Percentiles rank a stretch among this genome's conserved stretches.
These are phyloP conservation scores for Lentinula sp. DNA, from an alignment of 768 basidiomycete genomes.

Conservation along the genomic window DNA sequence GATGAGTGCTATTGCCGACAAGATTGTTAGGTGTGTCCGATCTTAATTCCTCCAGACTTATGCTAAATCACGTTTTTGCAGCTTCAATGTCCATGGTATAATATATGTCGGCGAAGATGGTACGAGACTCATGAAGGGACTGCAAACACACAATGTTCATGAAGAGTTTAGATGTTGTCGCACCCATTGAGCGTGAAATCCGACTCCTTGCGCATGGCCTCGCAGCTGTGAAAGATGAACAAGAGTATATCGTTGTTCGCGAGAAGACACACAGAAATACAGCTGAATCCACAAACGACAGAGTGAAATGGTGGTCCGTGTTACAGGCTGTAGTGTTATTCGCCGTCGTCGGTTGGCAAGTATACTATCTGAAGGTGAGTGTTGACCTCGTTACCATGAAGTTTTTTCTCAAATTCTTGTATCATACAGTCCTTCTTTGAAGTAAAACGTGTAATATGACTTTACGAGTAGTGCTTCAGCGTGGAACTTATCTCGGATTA, in stretches of 20 bases:
- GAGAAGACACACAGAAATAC: conserved; percentile 93
- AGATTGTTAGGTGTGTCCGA: conserved; percentile 75
- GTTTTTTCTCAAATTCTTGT: conserved; percentile 3
- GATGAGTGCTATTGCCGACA: conserved; percentile 95
- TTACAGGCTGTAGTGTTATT: conserved; percentile 84
- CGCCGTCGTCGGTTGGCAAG: conserved; percentile 91
- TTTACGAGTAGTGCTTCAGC: not conserved
- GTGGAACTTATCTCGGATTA: not conserved
- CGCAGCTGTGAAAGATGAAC: conserved; percentile 92
- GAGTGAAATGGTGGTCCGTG: conserved; percentile 99
- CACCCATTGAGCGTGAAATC: conserved; percentile 96
- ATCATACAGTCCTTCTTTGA: conserved; percentile 74
- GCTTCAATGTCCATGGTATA: conserved; percentile 98
- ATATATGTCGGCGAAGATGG: conserved; percentile 92
- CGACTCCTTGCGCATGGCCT: conserved; percentile 76
- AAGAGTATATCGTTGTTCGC: conserved; percentile 95
- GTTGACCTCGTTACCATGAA: conserved; percentile 5
- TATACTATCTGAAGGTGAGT: conserved; percentile 89
- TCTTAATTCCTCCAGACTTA: not conserved
- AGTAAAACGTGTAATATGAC: conserved; percentile 77
- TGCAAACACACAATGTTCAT: not conserved
- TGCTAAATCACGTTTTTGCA: conserved; percentile 20
- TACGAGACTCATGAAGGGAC: conserved; percentile 23
- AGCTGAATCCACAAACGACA: conserved; percentile 85
- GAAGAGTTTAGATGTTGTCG: conserved; percentile 63